Conservation (phyloP, 2,329 filamentous ascomycete species). For the Pestalotiopsis sp. region DNA sequence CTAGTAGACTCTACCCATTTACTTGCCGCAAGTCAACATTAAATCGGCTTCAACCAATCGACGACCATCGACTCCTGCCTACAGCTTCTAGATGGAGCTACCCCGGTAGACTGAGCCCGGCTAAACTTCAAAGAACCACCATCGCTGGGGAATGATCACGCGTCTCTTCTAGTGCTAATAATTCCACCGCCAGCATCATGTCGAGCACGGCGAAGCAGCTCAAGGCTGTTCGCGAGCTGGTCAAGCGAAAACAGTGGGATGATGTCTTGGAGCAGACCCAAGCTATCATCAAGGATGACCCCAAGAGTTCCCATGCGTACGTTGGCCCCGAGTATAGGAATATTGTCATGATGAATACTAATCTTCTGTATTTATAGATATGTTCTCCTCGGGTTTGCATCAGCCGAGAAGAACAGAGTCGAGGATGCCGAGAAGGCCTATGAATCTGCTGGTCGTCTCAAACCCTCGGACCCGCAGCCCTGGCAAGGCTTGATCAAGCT, state of each 20-base stretch:
- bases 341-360: neutral
- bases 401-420: slow-evolving; percentile 71
- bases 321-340: slow-evolving; percentile 24
- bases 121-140: neutral
- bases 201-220: slow-evolving; percentile 59
- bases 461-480: slow-evolving; percentile 75
- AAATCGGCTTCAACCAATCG: neutral
- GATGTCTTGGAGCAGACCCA: slow-evolving; percentile 70
- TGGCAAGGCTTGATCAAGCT: slow-evolving; percentile 89
- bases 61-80: neutral
- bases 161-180: neutral
- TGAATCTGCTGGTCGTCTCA: slow-evolving; percentile 67
- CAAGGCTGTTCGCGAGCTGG: slow-evolving; percentile 76
- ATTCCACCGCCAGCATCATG: slow-evolving; percentile 35
- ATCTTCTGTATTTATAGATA: slow-evolving; percentile 46
- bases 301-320: slow-evolving; percentile 80
- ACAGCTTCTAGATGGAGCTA: slow-evolving; percentile 7
- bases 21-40: neutral
- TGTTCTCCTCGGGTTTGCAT: slow-evolving; percentile 84
- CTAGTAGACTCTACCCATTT: neutral
- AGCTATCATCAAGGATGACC: slow-evolving; percentile 69
- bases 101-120: slow-evolving; percentile 6
- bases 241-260: slow-evolving; percentile 78
- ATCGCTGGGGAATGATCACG: neutral
- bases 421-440: slow-evolving; percentile 79